Conservation (phyloP, 345 rosid species). For the Eucalyptus tenuipes region DNA sequence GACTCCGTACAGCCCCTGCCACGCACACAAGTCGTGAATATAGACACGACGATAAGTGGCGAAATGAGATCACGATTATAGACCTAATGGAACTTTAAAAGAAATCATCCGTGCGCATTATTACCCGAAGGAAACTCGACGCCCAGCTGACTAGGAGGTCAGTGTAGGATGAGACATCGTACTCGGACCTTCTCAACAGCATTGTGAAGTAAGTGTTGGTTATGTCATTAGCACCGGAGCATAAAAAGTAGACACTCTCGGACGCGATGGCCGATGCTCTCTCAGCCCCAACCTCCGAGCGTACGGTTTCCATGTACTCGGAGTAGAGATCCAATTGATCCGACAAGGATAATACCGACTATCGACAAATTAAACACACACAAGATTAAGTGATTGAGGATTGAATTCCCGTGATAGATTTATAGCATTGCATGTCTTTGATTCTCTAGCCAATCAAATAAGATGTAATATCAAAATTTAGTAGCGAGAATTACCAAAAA, state of each 20-base stretch:
- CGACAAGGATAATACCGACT: background rate
- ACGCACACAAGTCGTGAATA: background rate
- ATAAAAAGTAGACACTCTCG: background rate
- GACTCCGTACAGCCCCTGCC: constrained; percentile 31
- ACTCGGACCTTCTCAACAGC: background rate
- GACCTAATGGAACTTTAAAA: background rate
- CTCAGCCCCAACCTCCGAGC: constrained; percentile 1
- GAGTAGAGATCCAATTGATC: constrained; percentile 1
- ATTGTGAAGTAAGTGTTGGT: background rate
- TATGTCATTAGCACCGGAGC: constrained; percentile 5
- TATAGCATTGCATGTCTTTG: background rate
- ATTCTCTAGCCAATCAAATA: background rate
- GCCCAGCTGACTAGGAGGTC: constrained; percentile 3
- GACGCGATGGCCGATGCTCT: background rate
- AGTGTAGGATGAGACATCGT: constrained; percentile 1
- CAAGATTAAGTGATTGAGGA: background rate
- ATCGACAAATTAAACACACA: background rate
- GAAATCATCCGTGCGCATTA: background rate
- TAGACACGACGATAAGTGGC: background rate
- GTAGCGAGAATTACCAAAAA: no score
- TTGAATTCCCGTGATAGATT: background rate
- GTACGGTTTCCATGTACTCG: background rate
- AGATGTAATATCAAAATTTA: no score
- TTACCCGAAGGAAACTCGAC: constrained; percentile 4
- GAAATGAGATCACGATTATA: background rate